phyloP scores from a whole-genome alignment of 176 grass and related monocot genomes.

The Sorghum bicolor region Sorghum_bicolor_NCBIv3 NC_012875.2:2465501-2466000 shows the following conservation, averaged over 20 bases:
- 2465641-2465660: conserved; percentile 60
- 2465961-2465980: not conserved
- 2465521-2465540: conserved; percentile 78
- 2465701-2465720: not conserved
- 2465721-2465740: not conserved
- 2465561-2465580: conserved; percentile 66
- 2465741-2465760: not conserved
- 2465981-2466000: not conserved
- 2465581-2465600: conserved; percentile 54
- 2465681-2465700: not conserved
- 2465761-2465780: conserved; percentile 1
- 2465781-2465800: not conserved
- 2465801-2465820: not conserved
- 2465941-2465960: not conserved
- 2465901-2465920: not conserved
- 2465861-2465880: not conserved
- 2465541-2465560: conserved; percentile 71
- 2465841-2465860: not conserved
- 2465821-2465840: not conserved
- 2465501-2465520: conserved; percentile 27
- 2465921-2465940: not conserved
- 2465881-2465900: not conserved
- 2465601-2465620: conserved; percentile 88
- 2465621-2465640: conserved; percentile 69
- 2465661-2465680: conserved; percentile 32